Evolutionary conservation across 2,329 filamentous ascomycete species (phyloP).

Genomic region (Diaporthe caulivora): DNA sequence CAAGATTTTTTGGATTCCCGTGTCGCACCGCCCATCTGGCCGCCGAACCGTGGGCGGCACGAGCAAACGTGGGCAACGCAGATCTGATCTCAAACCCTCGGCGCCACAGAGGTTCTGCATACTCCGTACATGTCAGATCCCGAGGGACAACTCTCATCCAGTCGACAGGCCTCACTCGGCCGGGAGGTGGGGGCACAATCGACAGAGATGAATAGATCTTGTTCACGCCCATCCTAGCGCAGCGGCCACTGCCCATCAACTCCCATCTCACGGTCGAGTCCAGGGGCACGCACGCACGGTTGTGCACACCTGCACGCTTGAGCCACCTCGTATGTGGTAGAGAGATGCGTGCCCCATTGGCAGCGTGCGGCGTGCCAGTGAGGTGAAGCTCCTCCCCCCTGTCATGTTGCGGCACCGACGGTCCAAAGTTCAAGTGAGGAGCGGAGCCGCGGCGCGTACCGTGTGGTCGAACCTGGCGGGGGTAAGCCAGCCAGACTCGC

Average conservation of each 20-base stretch:
- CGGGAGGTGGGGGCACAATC: background rate
- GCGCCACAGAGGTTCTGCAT: slow-evolving; percentile 29
- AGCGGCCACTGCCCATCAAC: background rate
- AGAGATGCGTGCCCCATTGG: background rate
- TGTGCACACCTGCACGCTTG: slow-evolving; percentile 12
- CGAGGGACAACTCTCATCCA: slow-evolving; percentile 30
- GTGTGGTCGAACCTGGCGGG: background rate
- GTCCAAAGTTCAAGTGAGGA: background rate
- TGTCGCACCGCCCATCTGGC: slow-evolving; percentile 17
- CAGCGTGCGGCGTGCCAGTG: background rate
- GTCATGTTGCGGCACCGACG: background rate
- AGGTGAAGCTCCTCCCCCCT: background rate
- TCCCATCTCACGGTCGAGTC: background rate
- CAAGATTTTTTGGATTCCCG: slow-evolving; percentile 12
- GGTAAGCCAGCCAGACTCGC: slow-evolving; percentile 1
- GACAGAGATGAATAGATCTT: background rate
- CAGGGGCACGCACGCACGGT: slow-evolving; percentile 13
- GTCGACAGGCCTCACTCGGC: slow-evolving; percentile 13
- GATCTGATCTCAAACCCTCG: slow-evolving; percentile 35
- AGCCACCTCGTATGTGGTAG: background rate
- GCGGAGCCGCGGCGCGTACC: slow-evolving; percentile 26
- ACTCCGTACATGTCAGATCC: slow-evolving; percentile 6
- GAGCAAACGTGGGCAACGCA: slow-evolving; percentile 29
- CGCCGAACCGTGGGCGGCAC: slow-evolving; percentile 1
- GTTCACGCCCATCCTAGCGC: background rate